Evolutionary conservation across 345 rosid species (phyloP), one percentile per base, ranked within the genome.

Genomic region (Lepidium aucheri): DNA sequence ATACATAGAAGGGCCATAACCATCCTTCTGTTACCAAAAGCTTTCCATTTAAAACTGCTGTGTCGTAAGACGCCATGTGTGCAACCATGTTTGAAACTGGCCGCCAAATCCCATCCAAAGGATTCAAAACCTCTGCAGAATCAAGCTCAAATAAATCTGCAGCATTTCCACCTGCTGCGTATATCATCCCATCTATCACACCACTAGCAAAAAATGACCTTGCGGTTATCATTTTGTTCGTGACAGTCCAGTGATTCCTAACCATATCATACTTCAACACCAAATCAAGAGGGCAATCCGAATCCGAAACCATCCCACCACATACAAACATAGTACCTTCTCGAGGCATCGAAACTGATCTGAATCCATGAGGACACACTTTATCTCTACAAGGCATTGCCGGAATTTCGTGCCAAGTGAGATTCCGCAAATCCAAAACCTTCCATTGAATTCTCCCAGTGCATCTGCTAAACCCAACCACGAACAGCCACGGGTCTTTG

Each of bases 11-110:
- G 2, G 97, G 97, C 96, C 96, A 91, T 66, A 91, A 63, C 97
- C 97, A 91, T 53, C 97, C 97, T 80, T 88, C 96, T 0, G 97
- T 88, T 8, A 91, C 94, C 13, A 88, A 81, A 42, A 91, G 87
- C 70, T 85, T 88, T 39, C 97, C 96, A 16, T 85, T 77, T 14
- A 88, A 80, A 65, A 91, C 96, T 0, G 94, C 91, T 15, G 96
- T 74, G 71, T 91, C 91, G 43, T 86, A 91, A 9, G 94, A 82
- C 16, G 91, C 86, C 97, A 91, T 91, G 40, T 84, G 79, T 1
- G 90, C 63, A 4, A 86, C 86, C 97, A 88, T 91, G 69, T 67
- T 80, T 4, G 91, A 78, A 58, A 86, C 79, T 0, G 77, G 45
- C 8, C 33, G 65, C 97, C 97, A 91, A 18, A 35, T 78, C 43